These are phyloP conservation scores for Suhomyces faveliae DNA, from an alignment of 805 yeast species.

Conservation along the genomic window DNA sequence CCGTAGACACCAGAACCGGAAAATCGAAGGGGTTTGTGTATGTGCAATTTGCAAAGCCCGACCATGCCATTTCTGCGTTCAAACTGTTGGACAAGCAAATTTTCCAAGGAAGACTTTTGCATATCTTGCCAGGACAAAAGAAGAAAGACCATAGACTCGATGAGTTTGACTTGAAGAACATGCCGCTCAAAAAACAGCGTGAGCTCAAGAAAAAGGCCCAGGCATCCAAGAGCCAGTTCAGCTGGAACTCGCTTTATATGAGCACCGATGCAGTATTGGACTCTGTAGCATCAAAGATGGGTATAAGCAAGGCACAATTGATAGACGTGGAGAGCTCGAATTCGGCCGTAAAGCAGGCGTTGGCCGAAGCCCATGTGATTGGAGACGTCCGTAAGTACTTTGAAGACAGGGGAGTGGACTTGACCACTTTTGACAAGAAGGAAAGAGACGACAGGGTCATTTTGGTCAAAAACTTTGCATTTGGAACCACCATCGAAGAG, in stretches of 20 bases:
- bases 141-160: constrained; percentile 82
- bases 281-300: constrained; percentile 81
- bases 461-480: constrained; percentile 87
- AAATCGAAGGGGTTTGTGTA: constrained; percentile 92
- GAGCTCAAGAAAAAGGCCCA: constrained; percentile 80
- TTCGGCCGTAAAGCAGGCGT: constrained; percentile 93
- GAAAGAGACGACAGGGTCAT: constrained; percentile 80
- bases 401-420: constrained; percentile 81
- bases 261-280: constrained; percentile 90
- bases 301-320: constrained; percentile 77
- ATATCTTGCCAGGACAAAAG: constrained; percentile 80
- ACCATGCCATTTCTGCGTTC: constrained; percentile 77
- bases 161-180: constrained; percentile 85
- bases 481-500: constrained; percentile 78
- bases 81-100: constrained; percentile 76
- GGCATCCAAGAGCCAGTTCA: constrained; percentile 83
- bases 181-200: constrained; percentile 89
- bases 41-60: constrained; percentile 63
- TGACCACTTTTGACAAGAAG: constrained; percentile 60
- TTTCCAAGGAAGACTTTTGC: constrained; percentile 91
- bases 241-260: constrained; percentile 94
- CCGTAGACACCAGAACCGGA: constrained; percentile 86
- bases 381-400: constrained; percentile 88
- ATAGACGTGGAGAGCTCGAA: constrained; percentile 83
- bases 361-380: constrained; percentile 95